Base-by-base conservation (phyloP, 1,139 yeast species). In the Candida gigantensis region DNA sequence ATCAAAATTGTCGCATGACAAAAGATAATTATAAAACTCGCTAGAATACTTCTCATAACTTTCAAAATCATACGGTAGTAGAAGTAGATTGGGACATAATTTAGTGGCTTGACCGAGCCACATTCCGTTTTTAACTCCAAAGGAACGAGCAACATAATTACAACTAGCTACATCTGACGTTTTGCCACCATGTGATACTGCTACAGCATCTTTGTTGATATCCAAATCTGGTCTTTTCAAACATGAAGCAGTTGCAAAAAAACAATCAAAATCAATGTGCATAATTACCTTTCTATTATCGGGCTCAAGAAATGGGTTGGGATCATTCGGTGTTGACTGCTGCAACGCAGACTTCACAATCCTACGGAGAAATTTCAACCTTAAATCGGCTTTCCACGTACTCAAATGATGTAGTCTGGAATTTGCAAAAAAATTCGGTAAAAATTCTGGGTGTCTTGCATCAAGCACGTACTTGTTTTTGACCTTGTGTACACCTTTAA, bases 231-330 rank as follows among this genome's bases (percentile, higher is more conserved):
- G 83, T 29, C 70, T 65, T 5, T 61, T 66, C 35, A 81, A 62
- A 10, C 87, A 76, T 0, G 97, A 85, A 0, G 86, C 96, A 0
- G 95, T 74, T 1, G 90, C 97, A 60, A 92, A 92, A 52, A 92
- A 92, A 47, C 96, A 88, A 57, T 92, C 98, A 58, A 88, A 92
- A 57, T 92, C 98, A 24, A 90, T 72, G 58, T 92, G 97, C 43
- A 89, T 58, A 13, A 89, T 75, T 0, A 72, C 58, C 28, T 28
- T 33, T 14, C 28, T 27, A 9, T 32, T 31, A 6, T 18, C 11
- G 5, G 31, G 15, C 19, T 28, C 37, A 5, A 32, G 12, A 31
- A 27, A 28, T 8, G 23, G 35, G 23, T 28, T 36, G 38, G 21
- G 11, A 9, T n/a, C 10, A 14, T 20, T 11, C 23, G 28, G n/a